Evolutionary conservation across 371 early-diverging fungal genomes (phyloP).

Genomic region (Rhizopus stolonifer): DNA sequence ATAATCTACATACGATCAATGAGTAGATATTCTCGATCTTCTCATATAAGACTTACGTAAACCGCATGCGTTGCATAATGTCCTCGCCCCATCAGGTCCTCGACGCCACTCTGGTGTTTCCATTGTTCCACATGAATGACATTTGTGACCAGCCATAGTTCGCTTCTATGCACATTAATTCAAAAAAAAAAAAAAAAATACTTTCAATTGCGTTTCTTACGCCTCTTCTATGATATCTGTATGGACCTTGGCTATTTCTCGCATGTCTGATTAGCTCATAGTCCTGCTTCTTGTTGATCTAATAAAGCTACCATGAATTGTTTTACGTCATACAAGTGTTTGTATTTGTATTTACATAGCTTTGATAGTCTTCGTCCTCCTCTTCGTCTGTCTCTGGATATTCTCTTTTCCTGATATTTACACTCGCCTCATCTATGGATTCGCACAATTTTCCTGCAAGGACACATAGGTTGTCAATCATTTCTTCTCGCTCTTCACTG

Average conservation of each 20-base stretch:
- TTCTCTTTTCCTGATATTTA: not conserved
- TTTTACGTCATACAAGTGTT: not conserved
- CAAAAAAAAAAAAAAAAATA: not conserved
- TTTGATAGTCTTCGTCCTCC: constrained; percentile 10
- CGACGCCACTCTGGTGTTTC: constrained; percentile 73
- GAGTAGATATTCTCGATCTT: not conserved
- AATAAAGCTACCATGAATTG: not conserved
- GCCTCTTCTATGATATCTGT: constrained; percentile 37
- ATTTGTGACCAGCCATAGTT: constrained; percentile 42
- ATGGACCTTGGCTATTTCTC: constrained; percentile 25
- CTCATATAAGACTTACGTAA: constrained; percentile 41
- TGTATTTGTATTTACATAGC: not conserved
- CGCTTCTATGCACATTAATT: constrained; percentile 22
- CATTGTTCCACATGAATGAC: constrained; percentile 61
- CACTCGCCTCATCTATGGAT: not conserved
- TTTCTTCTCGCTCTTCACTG: constrained; percentile 4
- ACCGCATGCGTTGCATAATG: constrained; percentile 71
- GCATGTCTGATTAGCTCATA: constrained; percentile 41
- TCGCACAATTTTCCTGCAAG: constrained; percentile 3
- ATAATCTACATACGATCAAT: constrained; percentile 13
- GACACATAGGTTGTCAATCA: constrained; percentile 12
- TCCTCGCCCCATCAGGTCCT: constrained; percentile 67
- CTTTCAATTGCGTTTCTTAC: constrained; percentile 13
- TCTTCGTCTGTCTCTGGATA: not conserved
- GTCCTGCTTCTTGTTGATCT: constrained; percentile 20